These are phyloP conservation scores for Salisapilia sapeloensis DNA, from an alignment of 352 stramenopile genomes.

Conservation along the genomic window DNA sequence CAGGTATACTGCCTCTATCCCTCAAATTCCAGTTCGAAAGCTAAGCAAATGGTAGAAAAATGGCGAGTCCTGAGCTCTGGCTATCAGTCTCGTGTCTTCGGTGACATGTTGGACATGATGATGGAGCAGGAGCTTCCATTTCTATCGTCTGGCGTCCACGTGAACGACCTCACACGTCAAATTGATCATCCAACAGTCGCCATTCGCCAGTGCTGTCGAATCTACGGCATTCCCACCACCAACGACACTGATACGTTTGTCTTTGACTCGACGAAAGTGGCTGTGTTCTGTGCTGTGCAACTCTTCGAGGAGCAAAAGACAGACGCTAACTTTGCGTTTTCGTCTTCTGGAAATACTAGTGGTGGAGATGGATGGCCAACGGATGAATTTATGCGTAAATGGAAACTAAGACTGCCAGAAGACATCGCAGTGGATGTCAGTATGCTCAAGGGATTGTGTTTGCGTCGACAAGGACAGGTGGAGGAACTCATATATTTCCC, in stretches of 20 bases:
- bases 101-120: conserved; percentile 51
- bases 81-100: conserved; percentile 46
- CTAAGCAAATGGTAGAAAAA: no score
- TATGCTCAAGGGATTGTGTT: conserved; percentile 45
- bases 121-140: conserved; percentile 59
- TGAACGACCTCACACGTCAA: conserved; percentile 17
- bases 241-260: conserved; percentile 9
- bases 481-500: conserved; percentile 44
- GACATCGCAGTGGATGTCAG: conserved; percentile 33
- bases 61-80: conserved; percentile 40
- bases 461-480: conserved; percentile 29
- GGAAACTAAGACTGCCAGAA: conserved; percentile 55
- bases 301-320: conserved; percentile 50
- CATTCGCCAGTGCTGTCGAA: conserved; percentile 50
- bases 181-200: conserved; percentile 23
- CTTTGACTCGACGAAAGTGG: conserved; percentile 42
- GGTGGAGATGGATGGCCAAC: conserved; percentile 23
- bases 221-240: conserved; percentile 23
- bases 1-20: conserved; percentile 13
- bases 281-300: conserved; percentile 46
- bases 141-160: conserved; percentile 13
- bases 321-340: conserved; percentile 2
- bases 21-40: no score
- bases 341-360: neutral
- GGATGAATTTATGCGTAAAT: conserved; percentile 68